Base-by-base conservation (phyloP, 2,329 filamentous ascomycete genomes). In the Xylariomycetidae sp. region DNA sequence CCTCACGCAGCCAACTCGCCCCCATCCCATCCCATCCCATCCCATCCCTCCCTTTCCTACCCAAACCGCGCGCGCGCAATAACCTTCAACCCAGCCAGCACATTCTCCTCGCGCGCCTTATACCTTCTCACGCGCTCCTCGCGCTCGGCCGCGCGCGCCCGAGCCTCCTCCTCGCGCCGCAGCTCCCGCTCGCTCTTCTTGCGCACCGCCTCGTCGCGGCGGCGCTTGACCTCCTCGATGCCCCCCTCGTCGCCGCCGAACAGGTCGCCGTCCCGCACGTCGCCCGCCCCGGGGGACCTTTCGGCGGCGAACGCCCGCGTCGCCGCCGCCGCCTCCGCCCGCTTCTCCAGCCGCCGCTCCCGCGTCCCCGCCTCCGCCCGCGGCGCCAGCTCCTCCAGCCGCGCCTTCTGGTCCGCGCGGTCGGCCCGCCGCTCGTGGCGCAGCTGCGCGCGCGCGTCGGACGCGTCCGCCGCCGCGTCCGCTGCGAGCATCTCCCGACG, bases 261-360 rank as follows among this genome's bases (percentile, higher is more conserved):
- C 17, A 96, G 57, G 34, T 93, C 84, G 12, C 67, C 65, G 10
- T 94, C 89, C 0, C 72, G 71, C 1, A 87, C 70, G 29, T 85
- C 42, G 59, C 50, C 70, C 1, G 59, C 10, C 7, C 36, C 67
- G 34, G 56, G 66, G 0, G 80, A 76, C 10, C 78, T 81, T 43
- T 72, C 78, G 44, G 88, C 69, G 37, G 77, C 64, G 53, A 94
- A 95, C 9, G 74, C 72, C 17, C 78, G 74, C 65, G 93, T 81
- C 45, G 81, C 77, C 6, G 82, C 79, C 19, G 83, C 82, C 5
- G 74, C 67, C 42, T 84, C 82, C 20, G 72, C 74, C 44, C 80
- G 82, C 72, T 95, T 95, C 64, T 98, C 90, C 1, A 96, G 70
- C 51, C 79, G 76, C 9, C 90, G 79, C 62, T 95, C 90, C 28